Base-by-base conservation (phyloP, 1,139 yeast genomes). In the Kurtzmaniella quercitrusa region DNA sequence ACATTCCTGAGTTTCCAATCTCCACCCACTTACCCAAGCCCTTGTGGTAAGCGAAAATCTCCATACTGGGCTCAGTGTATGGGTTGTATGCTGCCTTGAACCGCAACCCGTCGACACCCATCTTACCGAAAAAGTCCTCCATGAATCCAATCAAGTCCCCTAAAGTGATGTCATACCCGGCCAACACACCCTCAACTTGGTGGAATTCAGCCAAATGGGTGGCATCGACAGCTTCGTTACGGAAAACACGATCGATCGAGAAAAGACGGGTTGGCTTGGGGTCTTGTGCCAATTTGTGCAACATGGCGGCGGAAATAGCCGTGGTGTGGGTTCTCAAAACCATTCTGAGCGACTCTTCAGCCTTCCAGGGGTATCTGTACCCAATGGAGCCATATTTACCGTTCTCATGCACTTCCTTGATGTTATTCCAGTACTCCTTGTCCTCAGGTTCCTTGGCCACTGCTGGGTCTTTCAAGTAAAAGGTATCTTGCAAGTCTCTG, bases 141-240 rank as follows among this genome's bases (percentile, higher is more conserved):
- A 94, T 91, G 79, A 94, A 94, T 38, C 97, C 96, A 67, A 94
- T 94, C 66, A 94, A 77, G 63, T 91, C 97, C 50, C 98, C 98
- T 56, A 94, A 75, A 17, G 98, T 91, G 58, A 93, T 75, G 66
- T 90, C 87, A 69, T 89, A 91, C 61, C 95, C 98, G 34, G 98
- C 98, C 65, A 94, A 77, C 45, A 94, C 98, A 73, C 99, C 99
- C 73, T 94, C 99, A 50, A 94, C 95, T 73, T 94, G 99, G 70
- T 93, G 98, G 77, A 94, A 94, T 73, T 94, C 99, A 23, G 98
- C 98, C 69, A 94, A 80, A 69, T 94, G 99, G n/a, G 99, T 94
- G 44, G 98, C 98, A 65, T 94, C 99, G 44, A 94, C 98, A 18
- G 99, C 98, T 74, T 94, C 99, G 65, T 94, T 94, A 74, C 99